Evolutionary conservation across 495 filamentous ascomycete genomes (phyloP).

Genomic region (Lasiosphaeria ovina): DNA sequence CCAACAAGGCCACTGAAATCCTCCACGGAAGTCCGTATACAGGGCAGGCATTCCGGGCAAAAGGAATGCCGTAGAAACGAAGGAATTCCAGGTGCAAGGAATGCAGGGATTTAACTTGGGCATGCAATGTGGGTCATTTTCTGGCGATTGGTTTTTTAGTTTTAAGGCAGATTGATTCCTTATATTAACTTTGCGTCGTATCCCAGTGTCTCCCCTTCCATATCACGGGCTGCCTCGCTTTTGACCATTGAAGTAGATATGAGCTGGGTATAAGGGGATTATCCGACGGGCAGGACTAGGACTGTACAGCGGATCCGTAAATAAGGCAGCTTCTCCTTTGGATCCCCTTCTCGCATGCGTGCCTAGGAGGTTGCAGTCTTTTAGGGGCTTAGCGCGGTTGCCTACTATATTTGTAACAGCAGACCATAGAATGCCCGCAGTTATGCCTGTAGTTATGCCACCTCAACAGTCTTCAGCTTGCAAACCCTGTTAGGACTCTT

Average conservation of each 20-base stretch:
- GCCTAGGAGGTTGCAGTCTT: neutral
- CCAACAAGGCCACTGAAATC: no score
- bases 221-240: neutral
- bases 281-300: neutral
- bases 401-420: neutral
- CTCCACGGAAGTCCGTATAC: no score
- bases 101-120: no score
- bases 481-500: no score
- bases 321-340: neutral
- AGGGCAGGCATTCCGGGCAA: no score
- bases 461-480: no score
- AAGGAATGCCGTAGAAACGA: no score
- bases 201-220: neutral
- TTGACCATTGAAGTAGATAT: neutral
- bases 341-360: neutral
- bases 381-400: neutral
- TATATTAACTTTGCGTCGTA: neutral
- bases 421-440: neutral
- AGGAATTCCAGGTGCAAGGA: no score
- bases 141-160: neutral
- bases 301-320: neutral
- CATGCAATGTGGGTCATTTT: no score
- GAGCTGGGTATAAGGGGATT: neutral
- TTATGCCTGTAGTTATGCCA: neutral
- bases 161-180: neutral